Base-by-base conservation (phyloP, 2,329 filamentous ascomycete species). In the Fusarium setosum region DNA sequence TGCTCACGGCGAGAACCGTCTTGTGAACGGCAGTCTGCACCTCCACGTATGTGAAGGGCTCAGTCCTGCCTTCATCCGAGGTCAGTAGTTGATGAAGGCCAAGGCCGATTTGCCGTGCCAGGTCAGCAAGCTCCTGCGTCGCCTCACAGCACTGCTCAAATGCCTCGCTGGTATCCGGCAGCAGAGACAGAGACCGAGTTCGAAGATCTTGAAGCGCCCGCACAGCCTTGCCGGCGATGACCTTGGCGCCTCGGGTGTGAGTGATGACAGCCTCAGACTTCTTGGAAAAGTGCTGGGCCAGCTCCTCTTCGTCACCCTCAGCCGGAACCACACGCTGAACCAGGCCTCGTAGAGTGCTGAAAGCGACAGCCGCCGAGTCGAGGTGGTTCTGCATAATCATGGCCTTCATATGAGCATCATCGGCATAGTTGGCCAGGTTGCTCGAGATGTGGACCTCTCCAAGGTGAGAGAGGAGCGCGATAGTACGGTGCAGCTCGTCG, bases 391-490 rank as follows among this genome's bases (percentile, higher is more conserved):
- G 93, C 78, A 94, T 89, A 63, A 95, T 81, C 44, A 89, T 76
- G 4, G 91, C 87, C 65, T 88, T 88, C 90, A 95, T 95, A 71
- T 94, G 88, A 31, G 94, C 80, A 70, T 94, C 88, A 72, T 94
- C 91, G 0, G 93, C 92, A 75, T 92, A 93, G 72, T 88, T 90
- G 66, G 91, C 88, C 9, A 93, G 81, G 41, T 87, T 89, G 51
- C 85, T 83, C 2, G 88, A 85, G 44, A 97, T 89, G 73, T 97
- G 90, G 20, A 94, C 89, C 73, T 95, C 92, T 10, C 89, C 90
- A 13, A 97, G 85, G 75, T 97, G 94, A n/a, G 88, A 87, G 84
- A 97, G 90, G 53, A 97, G 85, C 52, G 93, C 92, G 69, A 96
- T 92, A 7, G 92, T 95, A 53, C 92, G 88, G 72, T 95, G 90